phyloP scores from a whole-genome alignment of 1,284 basidiomycete genomes.

The Phaffia rhodozyma region DNA sequence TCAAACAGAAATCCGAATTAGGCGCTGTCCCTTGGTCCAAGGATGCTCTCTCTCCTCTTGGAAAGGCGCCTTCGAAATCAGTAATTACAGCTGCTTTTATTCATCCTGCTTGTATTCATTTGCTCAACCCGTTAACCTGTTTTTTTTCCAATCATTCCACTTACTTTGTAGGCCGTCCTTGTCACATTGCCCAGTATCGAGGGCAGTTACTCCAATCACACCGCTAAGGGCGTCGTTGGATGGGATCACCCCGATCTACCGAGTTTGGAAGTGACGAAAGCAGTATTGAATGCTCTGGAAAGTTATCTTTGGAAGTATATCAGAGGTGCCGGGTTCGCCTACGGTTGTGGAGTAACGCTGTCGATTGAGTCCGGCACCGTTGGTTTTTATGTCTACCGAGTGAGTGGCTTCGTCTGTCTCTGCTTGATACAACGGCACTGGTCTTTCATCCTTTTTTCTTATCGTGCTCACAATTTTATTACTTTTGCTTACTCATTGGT shows the following conservation, averaged over 20 bases:
- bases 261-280: constrained; percentile 67
- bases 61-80: constrained; percentile 58
- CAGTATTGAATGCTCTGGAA: constrained; percentile 87
- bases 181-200: constrained; percentile 89
- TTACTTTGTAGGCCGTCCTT: constrained; percentile 54
- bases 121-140: not conserved
- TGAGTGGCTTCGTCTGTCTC: constrained; percentile 34
- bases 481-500: constrained; percentile 7
- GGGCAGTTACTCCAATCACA: constrained; percentile 75
- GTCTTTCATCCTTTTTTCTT: not conserved
- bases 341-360: constrained; percentile 68
- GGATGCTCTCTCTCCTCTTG: constrained; percentile 62
- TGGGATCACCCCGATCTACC: constrained; percentile 76
- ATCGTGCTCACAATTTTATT: not conserved
- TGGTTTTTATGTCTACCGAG: constrained; percentile 69
- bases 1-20: constrained; percentile 34
- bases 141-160: not conserved
- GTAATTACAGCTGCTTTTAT: constrained; percentile 34
- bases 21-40: constrained; percentile 55
- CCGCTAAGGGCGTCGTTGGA: constrained; percentile 60
- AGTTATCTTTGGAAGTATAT: constrained; percentile 45
- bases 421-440: too few species aligned
- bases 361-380: constrained; percentile 75
- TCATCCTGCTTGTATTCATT: not conserved
- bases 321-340: constrained; percentile 83